Evolutionary conservation across 306 rosid genomes (phyloP).

Genomic region (Ochetophila trinervis): DNA sequence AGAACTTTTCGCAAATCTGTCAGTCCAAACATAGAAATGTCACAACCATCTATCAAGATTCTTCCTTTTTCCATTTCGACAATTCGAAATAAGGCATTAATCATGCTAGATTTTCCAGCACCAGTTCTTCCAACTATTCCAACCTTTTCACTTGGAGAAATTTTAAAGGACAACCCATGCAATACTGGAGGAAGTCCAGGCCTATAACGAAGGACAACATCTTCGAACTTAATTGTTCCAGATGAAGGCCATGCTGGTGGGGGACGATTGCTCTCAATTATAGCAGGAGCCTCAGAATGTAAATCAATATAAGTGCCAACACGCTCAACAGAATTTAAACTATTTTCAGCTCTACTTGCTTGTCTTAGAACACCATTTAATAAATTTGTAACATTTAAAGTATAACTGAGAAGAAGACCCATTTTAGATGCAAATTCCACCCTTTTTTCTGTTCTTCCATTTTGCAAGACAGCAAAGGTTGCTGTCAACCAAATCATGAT

Average conservation of each 20-base stretch:
- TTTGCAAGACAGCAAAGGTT: conserved; percentile 79
- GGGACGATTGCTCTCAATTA: conserved; percentile 67
- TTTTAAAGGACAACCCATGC: conserved; percentile 65
- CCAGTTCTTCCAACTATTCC: conserved; percentile 97
- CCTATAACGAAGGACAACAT: conserved; percentile 78
- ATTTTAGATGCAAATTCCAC: conserved; percentile 65
- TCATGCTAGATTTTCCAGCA: conserved; percentile 94
- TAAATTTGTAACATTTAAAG: conserved; percentile 72
- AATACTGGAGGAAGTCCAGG: conserved; percentile 88
- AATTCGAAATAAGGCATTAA: conserved; percentile 80
- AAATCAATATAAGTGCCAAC: conserved; percentile 66
- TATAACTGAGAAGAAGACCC: conserved; percentile 86
- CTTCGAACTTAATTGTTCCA: conserved; percentile 68
- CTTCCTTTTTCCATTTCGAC: conserved; percentile 76
- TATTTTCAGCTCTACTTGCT: conserved; percentile 84
- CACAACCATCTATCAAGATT: conserved; percentile 63
- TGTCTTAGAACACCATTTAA: conserved; percentile 70
- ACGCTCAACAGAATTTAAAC: conserved; percentile 86
- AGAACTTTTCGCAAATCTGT: conserved; percentile 68
- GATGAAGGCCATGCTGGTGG: conserved; percentile 80
- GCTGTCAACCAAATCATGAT: conserved; percentile 86
- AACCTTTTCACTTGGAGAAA: conserved; percentile 71
- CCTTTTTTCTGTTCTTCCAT: conserved; percentile 50
- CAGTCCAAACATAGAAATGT: conserved; percentile 64
- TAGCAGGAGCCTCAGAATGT: conserved; percentile 66